These are phyloP conservation scores for Alopecurus myosuroides DNA, from an alignment of 176 grass and related monocot genomes.

Conservation along the genomic window DNA sequence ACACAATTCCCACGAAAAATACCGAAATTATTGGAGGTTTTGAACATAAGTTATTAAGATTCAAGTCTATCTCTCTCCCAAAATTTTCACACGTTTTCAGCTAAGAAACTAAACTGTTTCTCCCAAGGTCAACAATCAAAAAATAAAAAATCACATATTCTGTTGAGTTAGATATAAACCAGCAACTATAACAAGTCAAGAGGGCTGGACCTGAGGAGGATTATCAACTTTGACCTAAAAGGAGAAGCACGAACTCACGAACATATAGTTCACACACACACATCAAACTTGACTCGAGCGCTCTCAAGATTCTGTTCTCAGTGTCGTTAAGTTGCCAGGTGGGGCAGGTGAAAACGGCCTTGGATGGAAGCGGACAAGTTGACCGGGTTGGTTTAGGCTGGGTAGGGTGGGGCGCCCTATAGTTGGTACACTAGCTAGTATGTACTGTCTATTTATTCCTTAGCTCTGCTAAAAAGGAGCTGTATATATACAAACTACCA, in stretches of 20 bases:
- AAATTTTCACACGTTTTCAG: too few relatives aligned
- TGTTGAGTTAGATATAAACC: background rate
- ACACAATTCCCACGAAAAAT: too few relatives aligned
- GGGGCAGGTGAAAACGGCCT: background rate
- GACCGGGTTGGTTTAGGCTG: background rate
- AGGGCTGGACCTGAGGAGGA: background rate
- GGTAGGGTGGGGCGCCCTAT: background rate
- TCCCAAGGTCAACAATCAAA: too few relatives aligned
- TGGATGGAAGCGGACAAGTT: background rate
- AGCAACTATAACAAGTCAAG: background rate
- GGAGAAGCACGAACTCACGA: background rate
- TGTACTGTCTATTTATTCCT: background rate
- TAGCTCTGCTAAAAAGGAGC: background rate
- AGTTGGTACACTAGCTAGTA: background rate
- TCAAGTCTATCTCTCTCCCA: too few relatives aligned
- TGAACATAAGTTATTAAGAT: too few relatives aligned
- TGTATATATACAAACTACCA: background rate
- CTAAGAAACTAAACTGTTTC: too few relatives aligned
- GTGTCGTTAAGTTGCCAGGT: background rate
- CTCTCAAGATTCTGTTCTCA: background rate
- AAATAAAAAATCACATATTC: background rate
- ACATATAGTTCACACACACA: background rate
- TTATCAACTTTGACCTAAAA: slow-evolving; percentile 17
- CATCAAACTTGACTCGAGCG: background rate
- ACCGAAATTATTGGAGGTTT: too few relatives aligned